phyloP scores from a whole-genome alignment of 768 basidiomycete genomes.

The Trametes punicea region DNA sequence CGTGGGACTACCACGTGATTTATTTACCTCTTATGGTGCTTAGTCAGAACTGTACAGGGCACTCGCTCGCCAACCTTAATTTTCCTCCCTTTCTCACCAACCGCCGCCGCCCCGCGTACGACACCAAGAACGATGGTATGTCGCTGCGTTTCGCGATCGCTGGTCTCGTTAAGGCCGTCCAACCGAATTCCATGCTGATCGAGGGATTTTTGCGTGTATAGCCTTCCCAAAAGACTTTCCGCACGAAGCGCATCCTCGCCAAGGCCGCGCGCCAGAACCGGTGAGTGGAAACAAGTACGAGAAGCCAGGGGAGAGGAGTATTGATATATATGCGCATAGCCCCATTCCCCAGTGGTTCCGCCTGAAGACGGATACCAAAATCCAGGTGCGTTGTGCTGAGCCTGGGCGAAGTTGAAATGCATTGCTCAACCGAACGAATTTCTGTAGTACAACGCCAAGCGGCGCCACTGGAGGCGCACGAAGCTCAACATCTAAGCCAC shows the following conservation, averaged over 20 bases:
- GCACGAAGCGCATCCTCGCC: constrained; percentile 94
- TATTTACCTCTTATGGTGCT: constrained; percentile 17
- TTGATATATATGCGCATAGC: constrained; percentile 37
- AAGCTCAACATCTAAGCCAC: constrained; percentile 88
- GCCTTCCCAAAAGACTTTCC: constrained; percentile 99
- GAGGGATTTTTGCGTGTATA: constrained; percentile 44
- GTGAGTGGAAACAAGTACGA: constrained; percentile 36
- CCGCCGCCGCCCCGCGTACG: constrained; percentile 26
- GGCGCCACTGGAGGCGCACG: constrained; percentile 98
- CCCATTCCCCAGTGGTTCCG: constrained; percentile 99
- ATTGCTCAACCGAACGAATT: not conserved
- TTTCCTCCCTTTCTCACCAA: constrained; percentile 26
- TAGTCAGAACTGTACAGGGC: constrained; percentile 35
- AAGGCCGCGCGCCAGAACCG: constrained; percentile 96
- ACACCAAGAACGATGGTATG: constrained; percentile 32
- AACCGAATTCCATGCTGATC: constrained; percentile 35
- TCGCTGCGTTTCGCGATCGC: constrained; percentile 1
- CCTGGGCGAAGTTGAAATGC: not conserved
- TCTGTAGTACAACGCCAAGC: constrained; percentile 84
- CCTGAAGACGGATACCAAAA: constrained; percentile 93
- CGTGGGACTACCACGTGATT: constrained; percentile 13
- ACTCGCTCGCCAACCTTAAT: constrained; percentile 28
- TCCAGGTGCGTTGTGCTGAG: constrained; percentile 72
- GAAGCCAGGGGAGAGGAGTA: not conserved
- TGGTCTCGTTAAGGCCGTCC: not conserved